phyloP scores from a whole-genome alignment of 768 basidiomycete genomes.

The Xanthoconium stramineum region DNA sequence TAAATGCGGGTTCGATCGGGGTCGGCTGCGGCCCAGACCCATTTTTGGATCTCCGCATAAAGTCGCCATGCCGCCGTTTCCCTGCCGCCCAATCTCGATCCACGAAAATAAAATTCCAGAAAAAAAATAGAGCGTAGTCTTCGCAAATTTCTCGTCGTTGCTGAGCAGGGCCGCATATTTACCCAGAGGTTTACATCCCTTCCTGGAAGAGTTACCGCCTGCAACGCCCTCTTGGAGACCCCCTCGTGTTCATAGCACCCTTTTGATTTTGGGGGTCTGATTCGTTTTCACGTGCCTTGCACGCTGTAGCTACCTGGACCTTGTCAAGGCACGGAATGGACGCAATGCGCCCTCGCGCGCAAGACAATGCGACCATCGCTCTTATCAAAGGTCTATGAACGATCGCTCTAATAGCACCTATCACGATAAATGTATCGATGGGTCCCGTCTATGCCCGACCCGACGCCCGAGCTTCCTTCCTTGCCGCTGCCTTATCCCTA shows the following conservation, averaged over 20 bases:
- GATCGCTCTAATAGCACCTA: slow-evolving; percentile 17
- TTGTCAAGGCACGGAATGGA: slow-evolving; percentile 15
- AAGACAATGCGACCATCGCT: slow-evolving; percentile 13
- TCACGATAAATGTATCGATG: slow-evolving; percentile 9
- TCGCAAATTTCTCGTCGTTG: not conserved
- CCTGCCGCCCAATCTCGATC: slow-evolving; percentile 24
- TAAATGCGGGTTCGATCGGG: slow-evolving; percentile 37
- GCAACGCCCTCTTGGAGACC: slow-evolving; percentile 15
- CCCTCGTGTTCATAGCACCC: slow-evolving; percentile 28
- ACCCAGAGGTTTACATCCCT: not conserved
- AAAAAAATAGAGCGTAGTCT: not conserved
- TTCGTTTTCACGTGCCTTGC: slow-evolving; percentile 29
- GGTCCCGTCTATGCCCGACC: slow-evolving; percentile 24
- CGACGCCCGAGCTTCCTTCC: slow-evolving; percentile 41
- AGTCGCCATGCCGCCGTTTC: slow-evolving; percentile 24
- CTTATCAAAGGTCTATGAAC: slow-evolving; percentile 12
- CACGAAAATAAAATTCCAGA: not conserved
- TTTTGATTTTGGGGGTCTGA: slow-evolving; percentile 27
- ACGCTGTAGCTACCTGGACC: slow-evolving; percentile 24
- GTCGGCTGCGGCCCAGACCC: slow-evolving; percentile 37
- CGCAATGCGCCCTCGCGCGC: slow-evolving; percentile 11
- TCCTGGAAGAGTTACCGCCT: slow-evolving; percentile 1
- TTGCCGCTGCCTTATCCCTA: slow-evolving; percentile 60
- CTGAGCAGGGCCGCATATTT: not conserved
- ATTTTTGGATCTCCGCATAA: slow-evolving; percentile 33